These are phyloP conservation scores for Polyplosphaeria fusca DNA, from an alignment of 495 filamentous ascomycete species.

Conservation along the genomic window DNA sequence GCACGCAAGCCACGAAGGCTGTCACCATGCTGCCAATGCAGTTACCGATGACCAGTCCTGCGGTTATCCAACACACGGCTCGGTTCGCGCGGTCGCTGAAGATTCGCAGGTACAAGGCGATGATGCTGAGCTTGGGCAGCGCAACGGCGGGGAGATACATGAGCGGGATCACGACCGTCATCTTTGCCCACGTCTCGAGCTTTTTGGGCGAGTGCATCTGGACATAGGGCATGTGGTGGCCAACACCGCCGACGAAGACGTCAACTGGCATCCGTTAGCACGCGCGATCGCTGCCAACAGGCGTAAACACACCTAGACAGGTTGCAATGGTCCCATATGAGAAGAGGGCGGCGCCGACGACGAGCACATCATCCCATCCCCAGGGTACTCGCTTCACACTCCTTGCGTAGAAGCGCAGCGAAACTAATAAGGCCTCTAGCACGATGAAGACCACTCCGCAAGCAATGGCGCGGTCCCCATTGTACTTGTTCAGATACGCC, in stretches of 20 bases:
- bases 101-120: slow-evolving; percentile 4
- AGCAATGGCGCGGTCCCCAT: background rate
- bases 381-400: background rate
- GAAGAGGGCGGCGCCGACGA: background rate
- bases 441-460: background rate
- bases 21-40: background rate
- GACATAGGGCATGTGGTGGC: background rate
- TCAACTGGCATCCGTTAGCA: background rate
- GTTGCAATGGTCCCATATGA: background rate
- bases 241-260: background rate
- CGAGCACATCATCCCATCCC: slow-evolving; percentile 3
- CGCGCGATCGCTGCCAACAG: background rate
- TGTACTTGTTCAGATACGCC: slow-evolving; percentile 1
- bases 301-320: background rate
- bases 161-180: background rate
- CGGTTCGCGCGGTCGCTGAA: background rate
- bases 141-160: background rate
- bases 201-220: background rate
- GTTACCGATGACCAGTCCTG: background rate
- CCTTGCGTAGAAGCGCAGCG: background rate
- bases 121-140: slow-evolving; percentile 2
- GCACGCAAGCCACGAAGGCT: slow-evolving; percentile 1
- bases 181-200: background rate
- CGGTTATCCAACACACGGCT: background rate
- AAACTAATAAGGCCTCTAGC: background rate